phyloP scores from a whole-genome alignment of 306 rosid species.

The Vigna hirtella region DNA sequence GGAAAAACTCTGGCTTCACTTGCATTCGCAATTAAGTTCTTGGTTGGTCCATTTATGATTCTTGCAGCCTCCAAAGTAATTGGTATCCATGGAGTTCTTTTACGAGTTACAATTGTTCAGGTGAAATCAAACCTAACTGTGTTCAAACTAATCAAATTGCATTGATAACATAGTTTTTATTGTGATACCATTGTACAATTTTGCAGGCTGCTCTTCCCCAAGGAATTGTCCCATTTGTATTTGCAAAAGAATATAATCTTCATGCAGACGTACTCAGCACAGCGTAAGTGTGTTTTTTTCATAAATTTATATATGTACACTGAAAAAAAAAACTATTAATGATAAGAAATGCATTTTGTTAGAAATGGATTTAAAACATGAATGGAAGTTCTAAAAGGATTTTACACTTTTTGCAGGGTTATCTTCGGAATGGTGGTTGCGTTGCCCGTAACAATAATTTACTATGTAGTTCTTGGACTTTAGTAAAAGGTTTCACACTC shows the following conservation, averaged over 20 bases:
- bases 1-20: constrained; percentile 41
- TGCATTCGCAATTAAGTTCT: constrained; percentile 46
- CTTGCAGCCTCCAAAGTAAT: constrained; percentile 44
- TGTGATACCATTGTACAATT: neutral
- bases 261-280: constrained; percentile 49
- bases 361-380: neutral
- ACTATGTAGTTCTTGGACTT: constrained; percentile 44
- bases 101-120: constrained; percentile 48
- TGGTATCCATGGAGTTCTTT: constrained; percentile 47
- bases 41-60: constrained; percentile 40
- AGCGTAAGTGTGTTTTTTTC: constrained; percentile 42
- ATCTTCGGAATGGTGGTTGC: constrained; percentile 49
- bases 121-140: constrained; percentile 6
- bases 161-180: neutral
- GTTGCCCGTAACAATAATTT: constrained; percentile 45
- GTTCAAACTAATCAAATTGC: neutral
- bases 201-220: constrained; percentile 55
- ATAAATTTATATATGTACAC: neutral
- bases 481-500: too few relatives aligned
- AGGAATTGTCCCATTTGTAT: constrained; percentile 46
- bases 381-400: neutral
- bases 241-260: constrained; percentile 49
- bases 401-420: constrained; percentile 36
- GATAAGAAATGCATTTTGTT: too few relatives aligned
- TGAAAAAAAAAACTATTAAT: too few relatives aligned